Conservation (phyloP, 139 green algal species). For the Chlamydomonas schloesseri region DNA sequence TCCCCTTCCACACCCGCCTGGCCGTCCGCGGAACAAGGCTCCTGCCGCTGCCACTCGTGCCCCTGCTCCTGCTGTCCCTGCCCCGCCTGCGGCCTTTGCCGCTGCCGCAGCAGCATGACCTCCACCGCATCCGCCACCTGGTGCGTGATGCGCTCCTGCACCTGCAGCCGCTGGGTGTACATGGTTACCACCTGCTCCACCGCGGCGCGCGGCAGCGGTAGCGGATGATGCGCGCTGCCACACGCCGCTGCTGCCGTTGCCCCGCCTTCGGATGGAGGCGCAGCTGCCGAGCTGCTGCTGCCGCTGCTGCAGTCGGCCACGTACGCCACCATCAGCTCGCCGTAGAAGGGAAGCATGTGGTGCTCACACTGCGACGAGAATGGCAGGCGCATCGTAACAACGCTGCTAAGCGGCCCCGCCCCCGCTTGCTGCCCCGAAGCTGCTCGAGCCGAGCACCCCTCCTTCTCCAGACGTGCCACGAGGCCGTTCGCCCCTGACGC, state of each 20-base stretch:
- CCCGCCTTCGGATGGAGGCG: neutral
- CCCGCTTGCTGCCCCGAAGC: neutral
- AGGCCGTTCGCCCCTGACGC: no score
- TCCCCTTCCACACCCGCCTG: no score
- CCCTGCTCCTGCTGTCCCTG: no score
- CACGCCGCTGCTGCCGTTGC: no score
- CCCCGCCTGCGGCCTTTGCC: neutral
- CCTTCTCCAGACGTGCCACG: neutral
- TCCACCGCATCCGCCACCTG: constrained; percentile 84
- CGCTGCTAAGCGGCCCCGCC: neutral
- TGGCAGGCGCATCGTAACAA: constrained; percentile 6
- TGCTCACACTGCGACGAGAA: constrained; percentile 95
- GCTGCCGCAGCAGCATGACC: constrained; percentile 35
- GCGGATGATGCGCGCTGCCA: neutral
- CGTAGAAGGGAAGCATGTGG: constrained; percentile 98
- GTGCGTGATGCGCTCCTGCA: constrained; percentile 95
- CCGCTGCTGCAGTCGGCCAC: neutral
- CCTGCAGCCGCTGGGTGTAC: constrained; percentile 82
- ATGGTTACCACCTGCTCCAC: constrained; percentile 63
- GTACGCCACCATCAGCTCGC: constrained; percentile 71
- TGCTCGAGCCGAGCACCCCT: neutral
- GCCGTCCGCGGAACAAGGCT: no score
- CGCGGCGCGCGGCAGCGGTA: constrained; percentile 2
- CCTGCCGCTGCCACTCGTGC: no score
- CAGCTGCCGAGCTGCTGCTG: neutral